Evolutionary conservation across 768 basidiomycete species (phyloP).

Genomic region (Leccinum longicurvipes): DNA sequence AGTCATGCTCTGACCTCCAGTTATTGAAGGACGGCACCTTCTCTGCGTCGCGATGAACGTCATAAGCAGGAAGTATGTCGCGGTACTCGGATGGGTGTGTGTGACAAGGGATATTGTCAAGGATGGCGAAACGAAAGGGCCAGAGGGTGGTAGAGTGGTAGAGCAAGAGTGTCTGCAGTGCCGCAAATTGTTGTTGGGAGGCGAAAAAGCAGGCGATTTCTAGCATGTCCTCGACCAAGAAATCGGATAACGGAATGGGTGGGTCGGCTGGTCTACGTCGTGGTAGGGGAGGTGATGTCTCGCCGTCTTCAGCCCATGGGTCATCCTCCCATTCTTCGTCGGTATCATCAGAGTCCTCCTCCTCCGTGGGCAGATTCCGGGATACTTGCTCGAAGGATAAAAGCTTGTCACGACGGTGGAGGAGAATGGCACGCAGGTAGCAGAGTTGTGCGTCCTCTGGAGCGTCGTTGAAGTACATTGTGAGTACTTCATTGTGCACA

Average conservation of each 20-base stretch:
- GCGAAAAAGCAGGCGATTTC: conserved; percentile 65
- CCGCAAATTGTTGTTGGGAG: conserved; percentile 52
- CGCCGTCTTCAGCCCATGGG: conserved; percentile 61
- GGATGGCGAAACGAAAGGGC: conserved; percentile 65
- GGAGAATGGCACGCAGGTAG: conserved; percentile 61
- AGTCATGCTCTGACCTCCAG: conserved; percentile 58
- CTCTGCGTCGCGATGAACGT: conserved; percentile 48
- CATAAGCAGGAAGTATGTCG: conserved; percentile 61
- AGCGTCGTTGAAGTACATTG: conserved; percentile 53
- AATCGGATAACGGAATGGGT: conserved; percentile 55
- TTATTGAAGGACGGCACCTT: conserved; percentile 23
- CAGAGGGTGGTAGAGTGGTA: conserved; percentile 59
- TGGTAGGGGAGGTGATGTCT: conserved; percentile 23
- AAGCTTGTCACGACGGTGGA: conserved; percentile 64
- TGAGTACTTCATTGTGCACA: conserved; percentile 29
- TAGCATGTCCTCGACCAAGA: conserved; percentile 58
- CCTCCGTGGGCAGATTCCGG: conserved; percentile 35
- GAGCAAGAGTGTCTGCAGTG: conserved; percentile 54
- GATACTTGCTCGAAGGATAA: conserved; percentile 70
- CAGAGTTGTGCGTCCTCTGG: conserved; percentile 64
- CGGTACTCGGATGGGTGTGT: conserved; percentile 58
- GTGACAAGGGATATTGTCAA: conserved; percentile 75
- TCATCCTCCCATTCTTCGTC: conserved; percentile 51
- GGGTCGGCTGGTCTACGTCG: conserved; percentile 29
- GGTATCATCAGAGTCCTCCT: conserved; percentile 29